A percentile compares a stretch with the other conserved stretches of the same genome.
These are phyloP conservation scores for Fusarium armeniacum DNA, from an alignment of 2,329 filamentous ascomycete genomes.

Conservation along the genomic window DNA sequence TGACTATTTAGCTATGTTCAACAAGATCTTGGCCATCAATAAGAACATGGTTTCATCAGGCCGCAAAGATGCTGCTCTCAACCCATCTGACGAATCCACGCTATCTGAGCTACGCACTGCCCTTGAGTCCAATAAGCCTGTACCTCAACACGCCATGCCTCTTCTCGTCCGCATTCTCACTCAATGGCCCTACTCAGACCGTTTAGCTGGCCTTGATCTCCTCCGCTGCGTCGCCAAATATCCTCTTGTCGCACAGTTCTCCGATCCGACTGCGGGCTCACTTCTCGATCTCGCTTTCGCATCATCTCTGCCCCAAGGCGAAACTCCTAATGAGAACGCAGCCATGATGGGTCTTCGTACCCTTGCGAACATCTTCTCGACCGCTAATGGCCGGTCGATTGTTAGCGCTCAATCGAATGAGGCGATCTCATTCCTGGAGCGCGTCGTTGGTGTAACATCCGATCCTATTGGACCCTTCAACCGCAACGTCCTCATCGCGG, in stretches of 20 bases:
- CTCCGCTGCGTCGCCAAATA: conserved; percentile 84
- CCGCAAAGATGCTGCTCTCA: conserved; percentile 80
- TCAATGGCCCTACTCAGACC: conserved; percentile 83
- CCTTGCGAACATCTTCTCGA: conserved; percentile 86
- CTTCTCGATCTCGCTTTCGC: conserved; percentile 69
- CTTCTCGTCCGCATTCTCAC: conserved; percentile 80
- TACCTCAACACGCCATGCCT: conserved; percentile 67
- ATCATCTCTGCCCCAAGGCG: conserved; percentile 60
- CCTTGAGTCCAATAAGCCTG: conserved; percentile 70
- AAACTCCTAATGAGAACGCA: conserved; percentile 79
- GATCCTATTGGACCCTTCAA: conserved; percentile 70
- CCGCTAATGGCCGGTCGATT: conserved; percentile 76
- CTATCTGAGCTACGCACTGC: conserved; percentile 73
- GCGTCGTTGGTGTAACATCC: conserved; percentile 67
- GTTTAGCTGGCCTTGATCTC: conserved; percentile 87
- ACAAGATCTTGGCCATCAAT: conserved; percentile 83
- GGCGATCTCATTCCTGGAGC: conserved; percentile 73
- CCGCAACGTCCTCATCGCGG: conserved; percentile 84
- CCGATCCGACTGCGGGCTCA: conserved; percentile 66
- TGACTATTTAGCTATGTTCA: conserved; percentile 70
- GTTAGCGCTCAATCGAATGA: conserved; percentile 71
- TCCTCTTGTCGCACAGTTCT: conserved; percentile 73
- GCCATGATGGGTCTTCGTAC: conserved; percentile 88
- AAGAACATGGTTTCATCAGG: conserved; percentile 77
- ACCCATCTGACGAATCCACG: conserved; percentile 75